These are phyloP conservation scores for Vitis rotundifolia DNA, from an alignment of 164 flowering plant genomes.

Conservation along the genomic window DNA sequence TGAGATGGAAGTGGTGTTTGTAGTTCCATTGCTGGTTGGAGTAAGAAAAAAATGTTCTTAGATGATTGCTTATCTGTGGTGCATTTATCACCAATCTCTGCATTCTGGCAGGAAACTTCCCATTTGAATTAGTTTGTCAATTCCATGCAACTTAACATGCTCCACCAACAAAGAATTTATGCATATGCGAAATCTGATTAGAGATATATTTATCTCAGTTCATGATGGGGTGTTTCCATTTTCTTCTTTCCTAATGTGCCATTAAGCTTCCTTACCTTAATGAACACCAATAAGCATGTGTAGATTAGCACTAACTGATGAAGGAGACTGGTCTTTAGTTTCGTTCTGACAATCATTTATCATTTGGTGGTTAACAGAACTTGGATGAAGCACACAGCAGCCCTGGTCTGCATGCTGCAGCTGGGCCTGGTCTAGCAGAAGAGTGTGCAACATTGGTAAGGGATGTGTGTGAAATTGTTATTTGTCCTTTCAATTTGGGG, in stretches of 20 bases:
- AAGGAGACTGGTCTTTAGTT: no score
- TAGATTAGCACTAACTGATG: no score
- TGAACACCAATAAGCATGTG: no score
- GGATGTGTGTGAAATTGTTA: neutral
- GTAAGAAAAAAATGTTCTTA: neutral
- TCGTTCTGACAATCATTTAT: neutral
- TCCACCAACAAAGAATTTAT: no score
- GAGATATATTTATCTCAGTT: neutral
- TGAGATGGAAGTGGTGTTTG: neutral
- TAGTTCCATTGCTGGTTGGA: neutral
- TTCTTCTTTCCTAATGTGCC: neutral
- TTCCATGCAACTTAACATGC: neutral
- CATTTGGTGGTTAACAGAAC: conserved; percentile 45
- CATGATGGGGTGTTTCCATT: neutral
- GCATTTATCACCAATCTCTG: neutral
- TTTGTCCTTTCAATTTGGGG: no score
- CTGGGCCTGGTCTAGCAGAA: conserved; percentile 98
- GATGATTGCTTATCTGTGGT: neutral
- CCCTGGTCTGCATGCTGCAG: conserved; percentile 95
- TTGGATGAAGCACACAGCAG: conserved; percentile 97
- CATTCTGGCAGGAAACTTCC: neutral
- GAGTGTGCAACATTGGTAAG: conserved; percentile 89
- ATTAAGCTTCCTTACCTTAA: no score
- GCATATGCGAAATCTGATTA: neutral
- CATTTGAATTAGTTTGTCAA: neutral